Percentiles rank a stretch among this genome's conserved stretches.
These are phyloP conservation scores for Capronia epimyces DNA, from an alignment of 2,329 filamentous ascomycete species.

Conservation along the genomic window DNA sequence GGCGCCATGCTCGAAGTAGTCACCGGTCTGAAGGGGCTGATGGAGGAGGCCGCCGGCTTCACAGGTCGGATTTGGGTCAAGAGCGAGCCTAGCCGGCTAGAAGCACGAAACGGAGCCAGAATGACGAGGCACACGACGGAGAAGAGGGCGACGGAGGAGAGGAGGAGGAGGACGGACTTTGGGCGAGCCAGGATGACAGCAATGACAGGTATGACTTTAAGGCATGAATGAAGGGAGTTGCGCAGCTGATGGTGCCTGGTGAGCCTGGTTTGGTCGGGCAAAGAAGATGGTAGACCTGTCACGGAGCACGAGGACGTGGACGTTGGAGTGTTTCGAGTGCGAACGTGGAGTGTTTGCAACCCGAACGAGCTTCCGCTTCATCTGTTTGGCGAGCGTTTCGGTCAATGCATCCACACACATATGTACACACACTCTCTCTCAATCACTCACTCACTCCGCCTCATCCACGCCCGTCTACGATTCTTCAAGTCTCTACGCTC, in stretches of 20 bases:
- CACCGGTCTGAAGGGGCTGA: constrained; percentile 31
- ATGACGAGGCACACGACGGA: constrained; percentile 39
- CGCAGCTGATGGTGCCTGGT: neutral
- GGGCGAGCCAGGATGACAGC: constrained; percentile 26
- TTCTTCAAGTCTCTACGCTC: no score
- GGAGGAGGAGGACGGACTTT: constrained; percentile 26
- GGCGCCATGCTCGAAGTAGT: constrained; percentile 47
- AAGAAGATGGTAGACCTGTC: neutral
- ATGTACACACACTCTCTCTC: no score
- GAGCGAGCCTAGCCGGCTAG: constrained; percentile 40
- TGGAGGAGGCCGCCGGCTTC: constrained; percentile 28
- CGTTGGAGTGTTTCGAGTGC: no score
- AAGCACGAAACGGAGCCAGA: constrained; percentile 45
- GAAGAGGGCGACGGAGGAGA: constrained; percentile 36
- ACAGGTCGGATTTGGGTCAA: constrained; percentile 38
- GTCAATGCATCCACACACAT: no score
- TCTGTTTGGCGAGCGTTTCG: no score
- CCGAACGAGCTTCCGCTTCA: no score
- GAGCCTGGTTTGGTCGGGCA: neutral
- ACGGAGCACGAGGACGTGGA: neutral
- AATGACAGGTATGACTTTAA: constrained; percentile 1
- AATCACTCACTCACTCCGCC: no score
- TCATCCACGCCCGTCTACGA: no score
- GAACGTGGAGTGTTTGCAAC: no score
- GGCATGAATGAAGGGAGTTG: constrained; percentile 5